Base-by-base conservation (phyloP, 2,329 filamentous ascomycete genomes). In the Penicillium sp. region DNA sequence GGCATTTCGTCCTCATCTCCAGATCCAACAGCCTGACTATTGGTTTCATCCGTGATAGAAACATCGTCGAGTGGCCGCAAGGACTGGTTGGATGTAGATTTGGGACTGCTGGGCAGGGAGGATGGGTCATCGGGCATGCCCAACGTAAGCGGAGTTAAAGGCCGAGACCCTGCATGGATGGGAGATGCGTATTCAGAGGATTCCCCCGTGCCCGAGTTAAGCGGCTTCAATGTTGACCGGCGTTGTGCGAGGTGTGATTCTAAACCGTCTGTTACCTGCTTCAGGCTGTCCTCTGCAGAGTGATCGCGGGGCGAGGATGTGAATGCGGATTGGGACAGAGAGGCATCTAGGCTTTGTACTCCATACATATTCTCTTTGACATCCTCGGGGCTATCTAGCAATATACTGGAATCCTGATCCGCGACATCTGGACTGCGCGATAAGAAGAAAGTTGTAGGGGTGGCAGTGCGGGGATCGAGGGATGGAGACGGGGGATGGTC, bases 361-460 rank as follows among this genome's bases (percentile, higher is more conserved):
- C 82, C 82, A 65, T 80, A 85, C 41, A 76, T 78, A 63, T 76
- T 80, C 35, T 81, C 78, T 41, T 62, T 65, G 21, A 64, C 60
- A 15, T 65, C 65, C 5, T 66, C 68, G 12, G 63, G 55, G n/a
- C 70, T 60, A 34, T 64, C 61, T 18, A 64, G 62, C 27, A 70
- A 71, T 34, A 60, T 54, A 27, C 69, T 68, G 56, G 47, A 42
- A 34, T 81, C 75, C 62, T 80, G 69, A 50, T 81, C 77, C 55
- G 76, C 56, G 52, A 50, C 52, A 63, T 65, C 47, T 50, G 57
- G 73, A 63, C 80, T 81, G 60, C 79, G 82, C 57, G 79, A 76
- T 58, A 87, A 73, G 68, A 86, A 85, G 76, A 86, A 86, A 49
- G 81, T 81, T 48, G 81, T 81, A 40, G 82, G 82, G 57, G 73